Percentiles rank a stretch among this genome's conserved stretches.
These are phyloP conservation scores for Chrysosporium keratinophilum DNA, from an alignment of 2,329 filamentous ascomycete species.

Conservation along the genomic window DNA sequence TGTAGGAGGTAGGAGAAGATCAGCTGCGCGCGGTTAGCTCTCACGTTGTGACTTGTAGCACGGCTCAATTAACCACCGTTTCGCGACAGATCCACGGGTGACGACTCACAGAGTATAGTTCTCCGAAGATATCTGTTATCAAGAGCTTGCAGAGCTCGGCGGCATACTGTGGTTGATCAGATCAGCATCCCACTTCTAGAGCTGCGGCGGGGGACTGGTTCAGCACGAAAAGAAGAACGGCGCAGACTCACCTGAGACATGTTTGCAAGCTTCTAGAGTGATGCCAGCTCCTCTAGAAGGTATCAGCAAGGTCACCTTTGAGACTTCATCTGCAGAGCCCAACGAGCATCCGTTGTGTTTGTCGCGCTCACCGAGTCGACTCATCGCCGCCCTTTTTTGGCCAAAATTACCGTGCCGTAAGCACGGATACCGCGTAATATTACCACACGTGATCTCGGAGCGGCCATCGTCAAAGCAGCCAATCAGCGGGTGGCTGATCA, in stretches of 20 bases:
- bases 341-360: too few relatives aligned
- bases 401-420: conserved; percentile 2
- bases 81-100: not conserved
- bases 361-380: too few relatives aligned
- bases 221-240: not conserved
- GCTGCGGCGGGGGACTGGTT: not conserved
- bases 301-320: not conserved
- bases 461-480: conserved; percentile 27
- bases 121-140: conserved; percentile 79
- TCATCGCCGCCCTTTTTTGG: not conserved
- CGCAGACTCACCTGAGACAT: conserved; percentile 46
- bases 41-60: not conserved
- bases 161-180: conserved; percentile 45
- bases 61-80: not conserved
- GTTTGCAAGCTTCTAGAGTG: conserved; percentile 56
- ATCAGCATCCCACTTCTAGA: conserved; percentile 17
- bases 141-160: conserved; percentile 84
- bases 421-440: conserved; percentile 43
- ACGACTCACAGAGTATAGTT: conserved; percentile 71
- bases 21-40: conserved; percentile 46
- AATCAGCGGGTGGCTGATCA: conserved; percentile 24
- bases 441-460: conserved; percentile 14
- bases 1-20: conserved; percentile 71
- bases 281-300: conserved; percentile 69
- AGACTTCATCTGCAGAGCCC: conserved; percentile 6